A percentile compares a stretch with the other conserved stretches of the same genome.
Evolutionary conservation across 2,329 filamentous ascomycete species (phyloP).

Genomic region (Amylocarpus encephaloides): DNA sequence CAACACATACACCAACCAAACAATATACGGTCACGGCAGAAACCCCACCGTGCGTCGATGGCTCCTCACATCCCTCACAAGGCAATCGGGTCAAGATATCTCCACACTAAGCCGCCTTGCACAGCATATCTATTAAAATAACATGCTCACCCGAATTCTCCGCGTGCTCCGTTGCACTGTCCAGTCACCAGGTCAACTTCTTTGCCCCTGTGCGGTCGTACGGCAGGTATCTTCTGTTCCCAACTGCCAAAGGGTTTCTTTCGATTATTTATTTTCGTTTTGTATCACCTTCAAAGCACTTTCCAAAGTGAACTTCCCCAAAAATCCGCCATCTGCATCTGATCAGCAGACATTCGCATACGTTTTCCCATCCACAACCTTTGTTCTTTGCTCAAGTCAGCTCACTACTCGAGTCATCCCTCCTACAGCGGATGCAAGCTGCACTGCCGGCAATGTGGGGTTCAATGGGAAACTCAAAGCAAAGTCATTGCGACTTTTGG

Average conservation of each 20-base stretch:
- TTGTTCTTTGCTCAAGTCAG: neutral
- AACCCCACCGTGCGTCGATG: constrained; percentile 12
- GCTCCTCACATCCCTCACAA: constrained; percentile 11
- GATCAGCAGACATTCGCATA: no score
- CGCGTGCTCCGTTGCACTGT: constrained; percentile 9
- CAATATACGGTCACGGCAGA: constrained; percentile 4
- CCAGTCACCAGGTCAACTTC: constrained; percentile 15
- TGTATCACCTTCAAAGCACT: no score
- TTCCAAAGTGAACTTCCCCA: no score
- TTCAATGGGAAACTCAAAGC: neutral
- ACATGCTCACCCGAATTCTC: constrained; percentile 24
- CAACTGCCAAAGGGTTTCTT: no score
- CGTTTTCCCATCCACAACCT: neutral
- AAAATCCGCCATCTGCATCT: no score
- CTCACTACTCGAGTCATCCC: neutral
- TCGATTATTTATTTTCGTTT: no score
- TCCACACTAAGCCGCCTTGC: constrained; percentile 1
- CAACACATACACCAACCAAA: constrained; percentile 13
- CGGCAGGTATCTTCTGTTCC: neutral
- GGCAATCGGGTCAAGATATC: neutral
- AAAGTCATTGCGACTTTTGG: no score
- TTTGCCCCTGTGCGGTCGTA: constrained; percentile 4
- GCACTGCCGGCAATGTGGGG: neutral
- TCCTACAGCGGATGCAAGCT: neutral
- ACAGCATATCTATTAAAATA: constrained; percentile 13